Conservation (phyloP, 352 stramenopile species). For the Pythium biforme region DNA sequence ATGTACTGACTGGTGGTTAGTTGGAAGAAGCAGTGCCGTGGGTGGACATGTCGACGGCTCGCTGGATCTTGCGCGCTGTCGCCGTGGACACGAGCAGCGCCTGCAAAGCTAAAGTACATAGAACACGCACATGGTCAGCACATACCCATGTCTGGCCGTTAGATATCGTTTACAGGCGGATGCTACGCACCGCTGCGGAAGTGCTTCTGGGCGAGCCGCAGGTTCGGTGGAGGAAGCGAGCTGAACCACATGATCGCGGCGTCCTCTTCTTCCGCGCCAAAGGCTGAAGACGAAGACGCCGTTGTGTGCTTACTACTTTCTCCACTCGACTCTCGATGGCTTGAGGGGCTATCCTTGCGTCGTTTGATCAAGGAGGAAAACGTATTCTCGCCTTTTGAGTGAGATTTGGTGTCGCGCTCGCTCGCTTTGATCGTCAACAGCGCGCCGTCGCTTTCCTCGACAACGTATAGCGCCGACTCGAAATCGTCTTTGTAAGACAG, state of each 20-base stretch:
- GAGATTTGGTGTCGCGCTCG: not conserved
- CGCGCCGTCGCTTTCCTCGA: slow-evolving; percentile 20
- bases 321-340: not conserved
- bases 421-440: slow-evolving; percentile 7
- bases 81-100: slow-evolving; percentile 16
- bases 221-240: slow-evolving; percentile 59
- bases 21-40: not conserved
- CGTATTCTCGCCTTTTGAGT: not conserved
- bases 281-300: not conserved
- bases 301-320: not conserved
- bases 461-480: slow-evolving; percentile 34
- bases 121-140: not conserved
- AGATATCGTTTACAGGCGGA: too few relatives aligned
- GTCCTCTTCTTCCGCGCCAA: slow-evolving; percentile 14
- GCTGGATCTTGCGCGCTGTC: slow-evolving; percentile 18
- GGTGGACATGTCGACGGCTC: not conserved
- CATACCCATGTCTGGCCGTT: too few relatives aligned
- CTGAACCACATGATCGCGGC: slow-evolving; percentile 67
- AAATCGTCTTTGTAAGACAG: slow-evolving; percentile 64
- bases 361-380: not conserved
- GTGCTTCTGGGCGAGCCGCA: slow-evolving; percentile 61
- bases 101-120: slow-evolving; percentile 10
- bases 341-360: not conserved
- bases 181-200: slow-evolving; percentile 47
- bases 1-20: not conserved